Percentiles rank a stretch among this genome's conserved stretches.
These are phyloP conservation scores for Pleurotus pulmonarius DNA, from an alignment of 768 basidiomycete species.

Conservation along the genomic window DNA sequence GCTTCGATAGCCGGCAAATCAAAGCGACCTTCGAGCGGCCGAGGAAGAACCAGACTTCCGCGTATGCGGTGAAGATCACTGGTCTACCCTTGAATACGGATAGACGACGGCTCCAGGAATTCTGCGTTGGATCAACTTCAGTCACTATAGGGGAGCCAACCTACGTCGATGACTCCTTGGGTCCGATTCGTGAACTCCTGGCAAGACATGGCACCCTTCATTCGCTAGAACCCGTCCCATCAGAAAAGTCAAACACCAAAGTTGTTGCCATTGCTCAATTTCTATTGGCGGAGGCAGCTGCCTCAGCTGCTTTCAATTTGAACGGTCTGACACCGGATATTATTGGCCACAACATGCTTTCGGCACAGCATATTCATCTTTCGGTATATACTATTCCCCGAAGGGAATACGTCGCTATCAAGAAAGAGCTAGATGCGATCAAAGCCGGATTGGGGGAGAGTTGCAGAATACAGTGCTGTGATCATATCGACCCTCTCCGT, in stretches of 20 bases:
- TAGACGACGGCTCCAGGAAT: slow-evolving; percentile 25
- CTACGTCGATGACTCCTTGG: slow-evolving; percentile 26
- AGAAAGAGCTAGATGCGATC: slow-evolving; percentile 31
- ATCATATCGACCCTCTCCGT: slow-evolving; percentile 23
- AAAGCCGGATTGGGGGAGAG: slow-evolving; percentile 16
- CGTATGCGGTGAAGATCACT: slow-evolving; percentile 41
- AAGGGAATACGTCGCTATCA: slow-evolving; percentile 29
- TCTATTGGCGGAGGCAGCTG: slow-evolving; percentile 27
- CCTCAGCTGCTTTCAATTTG: slow-evolving; percentile 22
- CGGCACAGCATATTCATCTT: slow-evolving; percentile 35
- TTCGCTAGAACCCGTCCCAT: slow-evolving; percentile 33
- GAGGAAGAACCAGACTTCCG: slow-evolving; percentile 24
- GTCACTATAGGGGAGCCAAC: slow-evolving; percentile 29
- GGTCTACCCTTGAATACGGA: slow-evolving; percentile 34
- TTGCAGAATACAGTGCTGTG: slow-evolving; percentile 32
- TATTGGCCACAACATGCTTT: slow-evolving; percentile 33
- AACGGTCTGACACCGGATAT: slow-evolving; percentile 28
- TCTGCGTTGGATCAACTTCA: slow-evolving; percentile 24
- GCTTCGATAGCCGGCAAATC: slow-evolving; percentile 36
- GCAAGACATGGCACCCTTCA: slow-evolving; percentile 32
- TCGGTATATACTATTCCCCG: slow-evolving; percentile 33
- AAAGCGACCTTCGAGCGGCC: slow-evolving; percentile 34
- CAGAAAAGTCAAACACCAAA: slow-evolving; percentile 25
- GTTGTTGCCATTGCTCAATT: slow-evolving; percentile 42
- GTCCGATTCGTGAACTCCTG: slow-evolving; percentile 31